Conservation (phyloP, 2,329 filamentous ascomycete genomes). For the Pyrenochaeta sp. region DNA sequence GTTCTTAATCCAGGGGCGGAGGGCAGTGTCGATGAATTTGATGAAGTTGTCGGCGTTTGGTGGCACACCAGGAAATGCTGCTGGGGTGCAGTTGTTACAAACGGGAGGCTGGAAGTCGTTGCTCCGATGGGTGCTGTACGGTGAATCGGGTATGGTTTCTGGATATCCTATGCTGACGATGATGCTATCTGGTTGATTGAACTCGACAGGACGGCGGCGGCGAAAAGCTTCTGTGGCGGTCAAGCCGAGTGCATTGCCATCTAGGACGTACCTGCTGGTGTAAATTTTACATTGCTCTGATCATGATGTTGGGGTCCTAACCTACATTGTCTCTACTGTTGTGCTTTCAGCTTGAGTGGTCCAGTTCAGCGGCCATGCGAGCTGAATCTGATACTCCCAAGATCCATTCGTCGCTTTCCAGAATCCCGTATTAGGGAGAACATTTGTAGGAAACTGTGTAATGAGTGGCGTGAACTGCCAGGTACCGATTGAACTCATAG, state of each 20-base stretch:
- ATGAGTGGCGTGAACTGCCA: conserved; percentile 41
- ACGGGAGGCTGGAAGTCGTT: conserved; percentile 44
- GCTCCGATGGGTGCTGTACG: conserved; percentile 34
- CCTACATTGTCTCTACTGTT: conserved; percentile 43
- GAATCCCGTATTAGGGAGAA: conserved; percentile 40
- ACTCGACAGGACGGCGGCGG: conserved; percentile 41
- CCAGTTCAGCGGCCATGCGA: conserved; percentile 46
- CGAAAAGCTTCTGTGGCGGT: conserved; percentile 41
- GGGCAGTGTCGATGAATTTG: conserved; percentile 52
- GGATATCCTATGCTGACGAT: conserved; percentile 44
- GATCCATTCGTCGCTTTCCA: conserved; percentile 44
- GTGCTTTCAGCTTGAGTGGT: conserved; percentile 30
- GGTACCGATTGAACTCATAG: conserved; percentile 30
- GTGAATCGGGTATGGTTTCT: conserved; percentile 38
- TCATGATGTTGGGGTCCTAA: background rate
- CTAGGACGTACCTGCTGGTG: conserved; percentile 39
- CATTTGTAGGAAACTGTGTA: conserved; percentile 29
- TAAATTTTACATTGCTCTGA: background rate
- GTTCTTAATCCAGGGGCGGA: conserved; percentile 47
- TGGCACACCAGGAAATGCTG: conserved; percentile 40
- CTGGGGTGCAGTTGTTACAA: conserved; percentile 36
- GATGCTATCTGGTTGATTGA: conserved; percentile 39
- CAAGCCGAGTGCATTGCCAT: conserved; percentile 41
- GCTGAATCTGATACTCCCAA: conserved; percentile 45
- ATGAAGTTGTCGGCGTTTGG: conserved; percentile 59